Conservation (phyloP, 2,329 filamentous ascomycete genomes). For the Neurospora sp. region DNA sequence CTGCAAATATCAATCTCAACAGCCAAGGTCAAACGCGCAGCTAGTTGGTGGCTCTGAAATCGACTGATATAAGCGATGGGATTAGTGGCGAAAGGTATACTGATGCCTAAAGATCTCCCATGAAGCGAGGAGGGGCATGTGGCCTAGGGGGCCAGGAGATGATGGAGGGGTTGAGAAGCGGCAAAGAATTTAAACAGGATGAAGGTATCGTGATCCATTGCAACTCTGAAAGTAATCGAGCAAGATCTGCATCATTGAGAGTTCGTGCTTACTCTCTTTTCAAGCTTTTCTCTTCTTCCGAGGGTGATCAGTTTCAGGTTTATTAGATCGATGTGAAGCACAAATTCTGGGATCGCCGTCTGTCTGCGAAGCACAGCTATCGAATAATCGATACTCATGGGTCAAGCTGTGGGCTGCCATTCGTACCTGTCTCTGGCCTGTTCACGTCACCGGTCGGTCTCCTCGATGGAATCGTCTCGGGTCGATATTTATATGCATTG, state of each 20-base stretch:
- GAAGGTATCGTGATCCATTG: neutral
- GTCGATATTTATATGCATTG: neutral
- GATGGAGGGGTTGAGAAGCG: neutral
- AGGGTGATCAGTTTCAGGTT: neutral
- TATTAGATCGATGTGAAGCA: neutral
- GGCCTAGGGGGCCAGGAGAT: neutral
- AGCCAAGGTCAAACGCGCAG: neutral
- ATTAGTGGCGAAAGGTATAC: neutral
- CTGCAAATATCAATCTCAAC: neutral
- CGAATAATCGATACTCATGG: neutral
- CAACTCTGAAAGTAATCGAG: neutral
- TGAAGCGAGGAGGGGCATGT: neutral
- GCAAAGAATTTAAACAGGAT: neutral
- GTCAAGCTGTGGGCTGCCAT: neutral
- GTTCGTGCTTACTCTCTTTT: neutral
- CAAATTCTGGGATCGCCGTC: neutral
- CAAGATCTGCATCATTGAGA: neutral
- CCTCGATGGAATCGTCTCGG: neutral
- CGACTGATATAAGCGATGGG: neutral
- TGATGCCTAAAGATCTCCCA: neutral
- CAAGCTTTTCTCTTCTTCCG: neutral
- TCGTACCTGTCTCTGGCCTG: neutral
- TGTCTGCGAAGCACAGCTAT: neutral
- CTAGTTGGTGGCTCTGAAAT: neutral
- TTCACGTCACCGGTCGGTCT: neutral